phyloP scores from a whole-genome alignment of 2,329 filamentous ascomycete species.

The Phaeosphaeria sp. region DNA sequence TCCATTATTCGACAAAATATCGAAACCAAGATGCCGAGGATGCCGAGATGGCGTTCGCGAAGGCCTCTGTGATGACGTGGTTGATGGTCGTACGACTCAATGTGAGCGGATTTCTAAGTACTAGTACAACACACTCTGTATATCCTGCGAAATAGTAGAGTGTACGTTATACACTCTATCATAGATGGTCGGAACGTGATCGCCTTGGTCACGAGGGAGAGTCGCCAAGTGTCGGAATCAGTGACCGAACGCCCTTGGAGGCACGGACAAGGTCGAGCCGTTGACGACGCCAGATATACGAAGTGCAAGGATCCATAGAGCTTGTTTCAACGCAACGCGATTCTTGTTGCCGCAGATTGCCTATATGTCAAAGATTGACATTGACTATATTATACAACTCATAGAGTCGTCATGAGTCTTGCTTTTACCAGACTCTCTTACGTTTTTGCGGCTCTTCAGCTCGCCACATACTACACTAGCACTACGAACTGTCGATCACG shows the following conservation, averaged over 20 bases:
- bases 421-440: neutral
- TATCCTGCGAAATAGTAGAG: neutral
- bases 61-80: neutral
- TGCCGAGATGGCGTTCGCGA: neutral
- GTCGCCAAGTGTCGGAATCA: neutral
- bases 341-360: neutral
- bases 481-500: neutral
- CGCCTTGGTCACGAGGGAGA: neutral
- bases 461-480: neutral
- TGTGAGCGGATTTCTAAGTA: neutral
- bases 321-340: constrained; percentile 10
- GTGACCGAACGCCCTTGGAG: neutral
- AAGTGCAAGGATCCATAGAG: constrained; percentile 7
- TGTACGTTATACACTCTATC: neutral
- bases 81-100: neutral
- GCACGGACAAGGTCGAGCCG: neutral
- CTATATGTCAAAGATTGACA: neutral
- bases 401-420: constrained; percentile 2
- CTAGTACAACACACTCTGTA: neutral
- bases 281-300: constrained; percentile 3
- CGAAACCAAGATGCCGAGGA: neutral
- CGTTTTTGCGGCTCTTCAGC: neutral
- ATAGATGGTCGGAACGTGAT: neutral
- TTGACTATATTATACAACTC: neutral
- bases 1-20: neutral